Evolutionary conservation across 371 early-diverging fungal species (phyloP), one percentile per base, ranked within the genome.

Genomic region (Mucor lusitanicus): DNA sequence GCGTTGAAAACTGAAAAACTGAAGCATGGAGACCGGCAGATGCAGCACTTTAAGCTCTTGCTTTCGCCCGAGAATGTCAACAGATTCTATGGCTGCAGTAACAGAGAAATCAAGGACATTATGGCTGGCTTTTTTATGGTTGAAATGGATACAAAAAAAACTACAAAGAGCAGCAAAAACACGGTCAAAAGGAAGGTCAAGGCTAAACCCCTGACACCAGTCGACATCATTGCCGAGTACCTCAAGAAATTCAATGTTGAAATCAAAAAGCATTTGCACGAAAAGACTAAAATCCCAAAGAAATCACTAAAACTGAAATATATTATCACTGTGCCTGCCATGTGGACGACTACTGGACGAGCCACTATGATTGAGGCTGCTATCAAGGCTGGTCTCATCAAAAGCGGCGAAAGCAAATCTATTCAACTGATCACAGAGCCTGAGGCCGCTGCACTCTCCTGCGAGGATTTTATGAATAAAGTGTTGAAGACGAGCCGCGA

Each of bases 381-480:
- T 1, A 71, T 78, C 13, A 65, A 71, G 55, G 76, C 74, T 21
- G 76, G 73, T 3, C 59, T 80, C 11, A 66, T 80, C 27, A 71
- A 75, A 8, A 59, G 59, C 2, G 59, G 53, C 33, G 73, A 78
- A 30, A 72, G 72, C 42, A 76, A 74, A 1, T 69, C 68, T 25
- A 63, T 74, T 28, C 69, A 84, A 25, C 69, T 86, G 63, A 78
- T 86, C 39, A 79, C 75, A 32, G 86, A 86, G 44, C 84, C 79
- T 13, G 78, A 77, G 65, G 76, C 81, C 6, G 78, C 81, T 2
- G 78, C 80, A 2, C 64, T 78, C 17, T 76, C 70, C 25, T 80
- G 75, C 39, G 78, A 78, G 7, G 21, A 61, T 2, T 17, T 30
- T 12, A 46, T 40, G 32, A 19, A 44, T 32, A 3, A 21, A 5